Percentiles rank a stretch among this genome's conserved stretches.
Evolutionary conservation across 345 rosid genomes (phyloP).

Genomic region (Lepidium sativum): DNA sequence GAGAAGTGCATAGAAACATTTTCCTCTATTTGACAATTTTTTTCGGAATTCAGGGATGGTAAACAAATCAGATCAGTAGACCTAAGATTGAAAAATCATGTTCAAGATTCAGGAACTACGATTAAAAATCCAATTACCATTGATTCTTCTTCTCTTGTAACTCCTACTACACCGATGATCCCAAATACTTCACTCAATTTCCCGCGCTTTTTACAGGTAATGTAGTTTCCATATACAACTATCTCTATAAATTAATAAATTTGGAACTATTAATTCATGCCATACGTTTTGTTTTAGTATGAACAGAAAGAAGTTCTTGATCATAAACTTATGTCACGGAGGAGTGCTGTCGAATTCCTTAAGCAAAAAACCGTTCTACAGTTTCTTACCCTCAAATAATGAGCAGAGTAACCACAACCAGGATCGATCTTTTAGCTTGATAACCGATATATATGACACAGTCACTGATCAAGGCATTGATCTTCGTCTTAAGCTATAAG

Average conservation of each 20-base stretch:
- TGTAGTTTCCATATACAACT: neutral
- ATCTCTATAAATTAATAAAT: too few species aligned
- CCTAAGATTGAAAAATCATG: constrained; percentile 15
- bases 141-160: constrained; percentile 22
- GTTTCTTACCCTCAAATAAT: constrained; percentile 32
- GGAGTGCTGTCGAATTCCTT: neutral
- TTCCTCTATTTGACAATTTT: neutral
- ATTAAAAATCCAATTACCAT: constrained; percentile 26
- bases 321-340: constrained; percentile 1
- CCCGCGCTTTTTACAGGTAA: constrained; percentile 14
- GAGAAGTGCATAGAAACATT: neutral
- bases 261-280: too few species aligned
- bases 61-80: constrained; percentile 18
- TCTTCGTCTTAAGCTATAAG: constrained; percentile 47
- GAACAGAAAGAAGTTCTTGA: constrained; percentile 33
- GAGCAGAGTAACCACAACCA: constrained; percentile 21
- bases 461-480: constrained; percentile 38
- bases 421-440: constrained; percentile 29
- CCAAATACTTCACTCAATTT: constrained; percentile 24
- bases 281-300: neutral
- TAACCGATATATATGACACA: constrained; percentile 29
- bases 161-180: constrained; percentile 8
- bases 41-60: constrained; percentile 22
- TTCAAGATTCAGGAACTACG: constrained; percentile 21
- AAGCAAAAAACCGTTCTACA: constrained; percentile 30